Percentiles rank a stretch among this genome's conserved stretches.
Evolutionary conservation across 129 eudicot genomes (phyloP).

Genomic region (Arctium lappa): DNA sequence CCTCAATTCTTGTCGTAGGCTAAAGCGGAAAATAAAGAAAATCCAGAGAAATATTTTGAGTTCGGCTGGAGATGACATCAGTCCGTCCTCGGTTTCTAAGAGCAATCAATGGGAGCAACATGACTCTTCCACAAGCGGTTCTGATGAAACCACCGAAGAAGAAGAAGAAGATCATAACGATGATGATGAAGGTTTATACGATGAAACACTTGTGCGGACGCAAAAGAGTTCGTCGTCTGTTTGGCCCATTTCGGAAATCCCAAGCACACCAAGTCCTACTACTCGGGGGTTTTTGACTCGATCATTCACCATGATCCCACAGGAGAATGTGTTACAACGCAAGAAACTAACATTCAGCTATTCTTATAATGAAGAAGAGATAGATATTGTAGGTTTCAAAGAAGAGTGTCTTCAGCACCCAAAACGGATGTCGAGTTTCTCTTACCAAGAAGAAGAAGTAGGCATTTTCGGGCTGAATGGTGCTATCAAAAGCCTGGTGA

Average conservation of each 20-base stretch:
- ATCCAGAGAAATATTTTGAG: background rate
- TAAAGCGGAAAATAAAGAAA: constrained; percentile 25
- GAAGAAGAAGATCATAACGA: background rate
- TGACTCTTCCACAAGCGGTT: background rate
- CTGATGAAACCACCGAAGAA: background rate
- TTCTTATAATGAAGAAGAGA: constrained; percentile 13
- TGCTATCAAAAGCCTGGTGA: constrained; percentile 23
- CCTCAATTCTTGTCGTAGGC: constrained; percentile 36
- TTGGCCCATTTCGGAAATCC: constrained; percentile 9
- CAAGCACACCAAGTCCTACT: constrained; percentile 22
- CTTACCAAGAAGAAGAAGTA: constrained; percentile 35
- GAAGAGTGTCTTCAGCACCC: constrained; percentile 14
- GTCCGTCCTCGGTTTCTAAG: background rate
- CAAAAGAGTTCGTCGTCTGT: constrained; percentile 24
- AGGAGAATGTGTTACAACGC: background rate
- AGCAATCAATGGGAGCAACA: background rate
- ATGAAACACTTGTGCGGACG: background rate
- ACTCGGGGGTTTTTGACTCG: constrained; percentile 8
- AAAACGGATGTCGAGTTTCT: constrained; percentile 26
- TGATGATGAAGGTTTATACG: background rate
- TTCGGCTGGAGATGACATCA: background rate
- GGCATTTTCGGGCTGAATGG: constrained; percentile 31
- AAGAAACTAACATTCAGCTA: constrained; percentile 23
- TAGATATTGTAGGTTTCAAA: constrained; percentile 17
- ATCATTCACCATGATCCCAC: constrained; percentile 20